Evolutionary conservation across 371 early-diverging fungal genomes (phyloP), one percentile per base, ranked within the genome.

Genomic region (Mucor racemosus): DNA sequence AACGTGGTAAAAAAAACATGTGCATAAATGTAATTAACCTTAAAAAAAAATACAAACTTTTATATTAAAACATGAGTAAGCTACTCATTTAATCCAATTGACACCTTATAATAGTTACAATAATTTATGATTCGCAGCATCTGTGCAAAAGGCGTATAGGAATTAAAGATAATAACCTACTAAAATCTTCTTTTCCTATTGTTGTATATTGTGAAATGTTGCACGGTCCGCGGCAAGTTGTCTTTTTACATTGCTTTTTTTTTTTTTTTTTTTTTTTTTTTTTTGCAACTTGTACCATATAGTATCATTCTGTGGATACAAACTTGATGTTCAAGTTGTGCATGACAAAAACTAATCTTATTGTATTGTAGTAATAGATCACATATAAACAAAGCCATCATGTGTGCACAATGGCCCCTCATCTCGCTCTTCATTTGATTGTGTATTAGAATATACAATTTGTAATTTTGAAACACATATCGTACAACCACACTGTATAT

Each of bases 131-230:
- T 26, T 26, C 26, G 3, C 26, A 26, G 3, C 26, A 26, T 26
- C 3, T 26, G 26, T 26, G 1, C 26, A 26, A 26, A 26, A 26
- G 26, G 3, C 3, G 3, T 13, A 4, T 13, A 53, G 26, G 14
- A 26, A 31, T 31, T 5, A 53, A 53, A 38, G 1, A 11, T 11
- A 11, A 38, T 38, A 7, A 53, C 26, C 31, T 31, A 53, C 13
- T 31, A 53, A 53, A 53, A 53, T 26, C 13, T 50, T 26, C 50
- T 31, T 53, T 53, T 53, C 53, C 56, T 36, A 56, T 56, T 56
- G 56, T 56, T 56, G n/a, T 34, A n/a, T 3, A n/a, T 56, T 56
- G 56, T 56, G 56, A 56, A n/a, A 56, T 33, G 56, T 56, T 56
- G 56, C 36, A 56, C 56, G 34, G 56, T 36, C 56, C 56, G 36